Base-by-base conservation (phyloP, 495 filamentous ascomycete genomes). In the Terfezia claveryi region DNA sequence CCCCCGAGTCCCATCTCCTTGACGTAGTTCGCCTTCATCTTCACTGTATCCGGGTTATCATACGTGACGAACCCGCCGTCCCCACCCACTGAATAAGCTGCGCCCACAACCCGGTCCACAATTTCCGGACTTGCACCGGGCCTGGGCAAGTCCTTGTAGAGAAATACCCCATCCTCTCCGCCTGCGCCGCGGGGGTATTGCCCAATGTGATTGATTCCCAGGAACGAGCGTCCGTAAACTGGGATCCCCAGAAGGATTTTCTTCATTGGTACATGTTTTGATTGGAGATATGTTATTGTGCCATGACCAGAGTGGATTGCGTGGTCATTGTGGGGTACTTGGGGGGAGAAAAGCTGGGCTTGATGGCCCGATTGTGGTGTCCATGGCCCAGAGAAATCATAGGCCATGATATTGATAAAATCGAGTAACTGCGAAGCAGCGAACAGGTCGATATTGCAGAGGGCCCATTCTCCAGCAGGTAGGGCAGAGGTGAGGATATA, bases 51-150 rank as follows among this genome's bases (percentile, higher is more conserved):
- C 17, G 81, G 79, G 57, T 85, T 87, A 64, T 94, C 87, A 65
- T 92, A 94, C 8, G 77, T 83, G 32, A 94, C 78, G 61, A 88
- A 93, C 0, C 85, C 87, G 2, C 84, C 87, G 68, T 89, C 87
- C 2, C 74, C 80, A 20, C 86, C 87, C 11, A 80, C 68, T 59
- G 84, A 93, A 56, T 76, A 86, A 7, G 86, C 85, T 11, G 87
- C 84, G 5, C 75, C 79, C 9, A 75, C 71, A 27, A 67, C 61
- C 16, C 77, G 66, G 67, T 93, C 85, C 44, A 85, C 74, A 49
- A 75, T 68, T 61, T 92, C 85, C 61, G 76, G 73, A 14, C 68
- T 67, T 23, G 79, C 69, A 10, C 79, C 82, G 5, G 79, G 77
- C 20, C 85, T 71, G 7, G 87, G 86, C 7, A 94, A 70, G 38